Evolutionary conservation across 2,329 filamentous ascomycete species (phyloP).

Genomic region (Penicillium sp.): DNA sequence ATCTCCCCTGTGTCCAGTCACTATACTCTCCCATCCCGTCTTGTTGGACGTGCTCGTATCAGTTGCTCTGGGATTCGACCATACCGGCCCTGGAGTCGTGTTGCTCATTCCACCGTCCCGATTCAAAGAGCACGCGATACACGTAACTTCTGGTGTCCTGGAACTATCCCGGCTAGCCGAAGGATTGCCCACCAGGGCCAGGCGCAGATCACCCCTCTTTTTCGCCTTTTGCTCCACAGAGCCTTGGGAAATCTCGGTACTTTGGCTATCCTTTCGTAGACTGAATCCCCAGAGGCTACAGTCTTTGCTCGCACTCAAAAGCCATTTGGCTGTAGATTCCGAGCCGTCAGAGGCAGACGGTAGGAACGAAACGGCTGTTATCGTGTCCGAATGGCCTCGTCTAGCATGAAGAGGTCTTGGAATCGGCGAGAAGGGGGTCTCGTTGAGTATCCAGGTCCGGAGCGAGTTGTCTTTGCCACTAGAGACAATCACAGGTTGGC

Average conservation of each 20-base stretch:
- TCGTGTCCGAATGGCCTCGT: slow-evolving; percentile 85
- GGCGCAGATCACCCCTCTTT: slow-evolving; percentile 56
- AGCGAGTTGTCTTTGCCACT: slow-evolving; percentile 92
- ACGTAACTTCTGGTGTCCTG: slow-evolving; percentile 90
- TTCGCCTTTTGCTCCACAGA: slow-evolving; percentile 86
- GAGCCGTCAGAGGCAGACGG: slow-evolving; percentile 88
- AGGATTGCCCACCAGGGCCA: slow-evolving; percentile 19
- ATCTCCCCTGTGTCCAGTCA: slow-evolving; percentile 89
- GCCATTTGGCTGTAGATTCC: slow-evolving; percentile 89
- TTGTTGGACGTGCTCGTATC: slow-evolving; percentile 73
- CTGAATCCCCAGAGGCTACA: slow-evolving; percentile 97
- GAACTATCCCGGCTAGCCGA: slow-evolving; percentile 52
- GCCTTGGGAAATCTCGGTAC: slow-evolving; percentile 89
- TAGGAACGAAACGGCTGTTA: slow-evolving; percentile 82
- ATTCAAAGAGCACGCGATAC: slow-evolving; percentile 88
- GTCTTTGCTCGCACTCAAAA: slow-evolving; percentile 86
- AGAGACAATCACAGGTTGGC: slow-evolving; percentile 87
- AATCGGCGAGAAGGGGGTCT: slow-evolving; percentile 83
- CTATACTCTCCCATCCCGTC: slow-evolving; percentile 96
- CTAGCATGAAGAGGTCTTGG: slow-evolving; percentile 84
- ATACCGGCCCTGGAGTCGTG: slow-evolving; percentile 77
- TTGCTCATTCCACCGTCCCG: slow-evolving; percentile 93
- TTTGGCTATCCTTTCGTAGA: slow-evolving; percentile 91
- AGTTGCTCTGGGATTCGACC: slow-evolving; percentile 75
- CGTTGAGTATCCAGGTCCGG: slow-evolving; percentile 96